Base-by-base conservation (phyloP, 257 asterid genomes). In the Solanum etuberosum region DNA sequence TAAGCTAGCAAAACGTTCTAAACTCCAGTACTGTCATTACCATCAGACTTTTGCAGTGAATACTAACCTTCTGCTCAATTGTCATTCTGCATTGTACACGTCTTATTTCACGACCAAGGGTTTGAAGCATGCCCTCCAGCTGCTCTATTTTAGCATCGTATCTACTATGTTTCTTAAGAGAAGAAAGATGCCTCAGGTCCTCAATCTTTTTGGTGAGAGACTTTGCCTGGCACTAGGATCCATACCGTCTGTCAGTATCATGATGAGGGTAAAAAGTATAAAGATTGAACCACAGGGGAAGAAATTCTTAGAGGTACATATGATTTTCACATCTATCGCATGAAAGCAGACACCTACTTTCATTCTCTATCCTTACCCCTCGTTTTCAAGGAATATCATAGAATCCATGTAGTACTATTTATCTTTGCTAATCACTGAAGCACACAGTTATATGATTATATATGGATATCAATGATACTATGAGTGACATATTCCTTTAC, bases 11-110 rank as follows among this genome's bases (percentile, higher is more conserved):
- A 87, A 46, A 54, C 40, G 11, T n/a, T 12, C 42, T 80, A n/a
- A 46, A 80, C 42, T 27, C 29, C 67, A 80, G 29, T 80, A 48
- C 42, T 31, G 29, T 48, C 67, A 80, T 29, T 80, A 80, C 29
- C 43, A 81, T 81, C 42, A 48, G 27, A 48, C 68, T 48, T 80
- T 18, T 20, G 31, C 68, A 3, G 85, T 48, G 68, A 81, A 81
- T 9, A 81, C 85, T 18, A 48, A 95, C 99, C 98, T 94, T 95
- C 85, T 92, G 91, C 81, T 90, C 93, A 86, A 93, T 93, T 80
- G 91, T 86, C 82, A 89, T 91, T 90, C 91, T 92, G 86, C 91
- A 88, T 91, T 91, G 96, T 54, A 86, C 59, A 77, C 83, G 90
- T 42, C 72, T 91, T 90, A 97, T 93, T 88, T 87, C 93, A 87